Conservation (phyloP, 1,284 basidiomycete species). For the Boletus sp. region DNA sequence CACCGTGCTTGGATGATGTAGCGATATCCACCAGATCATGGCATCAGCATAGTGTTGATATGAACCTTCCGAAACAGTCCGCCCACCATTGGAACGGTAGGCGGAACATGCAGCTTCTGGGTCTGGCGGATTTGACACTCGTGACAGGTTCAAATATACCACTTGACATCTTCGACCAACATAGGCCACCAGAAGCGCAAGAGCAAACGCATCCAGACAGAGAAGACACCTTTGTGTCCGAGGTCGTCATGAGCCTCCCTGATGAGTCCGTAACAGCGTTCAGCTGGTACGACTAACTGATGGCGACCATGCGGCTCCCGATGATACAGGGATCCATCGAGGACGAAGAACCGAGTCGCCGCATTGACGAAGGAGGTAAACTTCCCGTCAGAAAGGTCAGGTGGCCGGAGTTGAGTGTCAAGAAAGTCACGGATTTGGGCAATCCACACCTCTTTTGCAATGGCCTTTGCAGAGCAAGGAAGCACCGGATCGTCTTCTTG, state of each 20-base stretch:
- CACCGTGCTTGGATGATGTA: background rate
- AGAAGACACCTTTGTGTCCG: background rate
- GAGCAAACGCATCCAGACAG: rapidly evolving
- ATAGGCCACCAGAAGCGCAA: background rate
- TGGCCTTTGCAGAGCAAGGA: too few relatives aligned
- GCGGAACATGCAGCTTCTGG: background rate
- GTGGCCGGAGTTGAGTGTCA: too few relatives aligned
- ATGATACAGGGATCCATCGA: background rate
- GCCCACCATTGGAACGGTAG: background rate
- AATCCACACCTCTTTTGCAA: too few relatives aligned
- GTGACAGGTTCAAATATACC: background rate
- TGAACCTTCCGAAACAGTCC: background rate
- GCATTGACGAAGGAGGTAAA: too few relatives aligned
- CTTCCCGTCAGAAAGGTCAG: too few relatives aligned
- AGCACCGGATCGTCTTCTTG: too few relatives aligned
- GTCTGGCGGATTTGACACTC: background rate
- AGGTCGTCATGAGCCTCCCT: background rate
- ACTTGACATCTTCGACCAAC: background rate
- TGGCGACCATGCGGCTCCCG: background rate
- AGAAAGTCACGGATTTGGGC: too few relatives aligned
- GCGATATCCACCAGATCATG: background rate
- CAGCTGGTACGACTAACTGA: background rate
- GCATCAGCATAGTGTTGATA: background rate
- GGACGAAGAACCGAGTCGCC: background rate
- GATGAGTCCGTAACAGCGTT: background rate